A percentile compares a stretch with the other conserved stretches of the same genome.
These are phyloP conservation scores for Meira nashicola DNA, from an alignment of 1,284 basidiomycete species.

Conservation along the genomic window DNA sequence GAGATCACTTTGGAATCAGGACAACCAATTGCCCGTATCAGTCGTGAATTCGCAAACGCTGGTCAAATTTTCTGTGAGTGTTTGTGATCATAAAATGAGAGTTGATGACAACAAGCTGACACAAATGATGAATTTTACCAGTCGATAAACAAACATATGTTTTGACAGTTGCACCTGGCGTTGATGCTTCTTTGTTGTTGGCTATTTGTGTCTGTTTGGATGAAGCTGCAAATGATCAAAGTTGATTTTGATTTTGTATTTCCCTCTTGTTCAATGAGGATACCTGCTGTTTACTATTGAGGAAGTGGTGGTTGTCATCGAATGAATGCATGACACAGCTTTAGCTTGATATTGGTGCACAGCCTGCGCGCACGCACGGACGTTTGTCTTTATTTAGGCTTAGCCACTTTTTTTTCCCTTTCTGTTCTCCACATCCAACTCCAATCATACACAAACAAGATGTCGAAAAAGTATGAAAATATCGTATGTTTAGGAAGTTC, in stretches of 20 bases:
- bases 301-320: too few relatives aligned
- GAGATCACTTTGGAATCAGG: constrained; percentile 23
- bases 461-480: too few relatives aligned
- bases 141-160: constrained; percentile 22
- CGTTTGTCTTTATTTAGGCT: too few relatives aligned
- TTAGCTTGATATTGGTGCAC: too few relatives aligned
- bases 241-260: too few relatives aligned
- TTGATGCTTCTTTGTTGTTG: constrained; percentile 55
- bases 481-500: background rate
- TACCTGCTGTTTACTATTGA: too few relatives aligned
- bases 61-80: constrained; percentile 25
- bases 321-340: too few relatives aligned
- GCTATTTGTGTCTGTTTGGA: constrained; percentile 56
- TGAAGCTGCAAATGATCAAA: constrained; percentile 33
- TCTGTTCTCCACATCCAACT: too few relatives aligned
- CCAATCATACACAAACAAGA: background rate
- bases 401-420: too few relatives aligned
- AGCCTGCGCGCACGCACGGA: too few relatives aligned
- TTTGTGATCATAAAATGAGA: background rate
- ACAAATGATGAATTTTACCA: background rate
- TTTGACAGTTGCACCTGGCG: constrained; percentile 19
- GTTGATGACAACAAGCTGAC: background rate
- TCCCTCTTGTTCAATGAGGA: too few relatives aligned
- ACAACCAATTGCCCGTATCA: constrained; percentile 22
- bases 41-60: constrained; percentile 18